Conservation (phyloP, 345 rosid species). For the Moricandia moricandioides region DNA sequence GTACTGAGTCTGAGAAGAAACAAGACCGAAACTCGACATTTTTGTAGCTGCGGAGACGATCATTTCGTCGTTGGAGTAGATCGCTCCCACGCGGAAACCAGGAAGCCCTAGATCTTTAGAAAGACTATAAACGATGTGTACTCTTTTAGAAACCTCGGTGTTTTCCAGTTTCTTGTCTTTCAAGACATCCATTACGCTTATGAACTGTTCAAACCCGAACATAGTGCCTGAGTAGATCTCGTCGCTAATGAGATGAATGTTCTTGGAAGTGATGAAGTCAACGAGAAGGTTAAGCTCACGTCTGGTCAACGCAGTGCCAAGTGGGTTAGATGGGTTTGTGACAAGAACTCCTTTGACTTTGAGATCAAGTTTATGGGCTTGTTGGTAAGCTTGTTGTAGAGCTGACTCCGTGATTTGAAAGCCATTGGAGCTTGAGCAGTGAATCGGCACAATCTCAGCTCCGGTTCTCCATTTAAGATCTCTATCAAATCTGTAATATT, state of each 20-base stretch:
- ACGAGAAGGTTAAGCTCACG: neutral
- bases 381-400: slow-evolving; percentile 47
- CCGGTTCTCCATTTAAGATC: neutral
- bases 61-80: neutral
- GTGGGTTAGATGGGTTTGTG: slow-evolving; percentile 80
- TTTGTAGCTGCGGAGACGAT: neutral
- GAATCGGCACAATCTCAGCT: neutral
- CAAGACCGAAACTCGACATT: neutral
- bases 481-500: neutral
- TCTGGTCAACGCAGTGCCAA: slow-evolving; percentile 44
- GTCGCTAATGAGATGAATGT: neutral
- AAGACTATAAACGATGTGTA: neutral
- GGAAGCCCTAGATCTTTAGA: neutral
- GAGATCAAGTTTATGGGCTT: slow-evolving; percentile 53
- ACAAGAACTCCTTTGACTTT: slow-evolving; percentile 72
- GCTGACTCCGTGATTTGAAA: neutral
- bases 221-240: neutral
- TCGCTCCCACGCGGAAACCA: neutral
- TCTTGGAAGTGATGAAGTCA: neutral
- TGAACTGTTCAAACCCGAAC: neutral
- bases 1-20: neutral
- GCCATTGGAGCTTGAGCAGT: neutral
- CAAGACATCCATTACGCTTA: neutral
- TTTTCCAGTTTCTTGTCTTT: neutral
- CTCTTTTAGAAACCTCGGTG: neutral